Evolutionary conservation across 2,329 filamentous ascomycete genomes (phyloP), one percentile per base, ranked within the genome.

Genomic region (Epichloe glyceriae): DNA sequence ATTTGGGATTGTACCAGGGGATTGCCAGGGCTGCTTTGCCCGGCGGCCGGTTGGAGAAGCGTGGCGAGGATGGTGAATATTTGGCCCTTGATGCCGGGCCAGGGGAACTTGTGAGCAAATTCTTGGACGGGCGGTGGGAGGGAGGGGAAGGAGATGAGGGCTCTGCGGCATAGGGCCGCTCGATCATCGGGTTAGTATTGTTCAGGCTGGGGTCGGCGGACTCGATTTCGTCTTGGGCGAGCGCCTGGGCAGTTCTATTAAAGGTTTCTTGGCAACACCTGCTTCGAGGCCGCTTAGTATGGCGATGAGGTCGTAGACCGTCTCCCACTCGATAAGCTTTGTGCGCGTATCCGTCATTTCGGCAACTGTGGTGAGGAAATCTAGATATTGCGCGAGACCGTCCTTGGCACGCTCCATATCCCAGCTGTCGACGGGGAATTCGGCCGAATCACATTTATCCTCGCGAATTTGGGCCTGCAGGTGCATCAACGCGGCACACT

Each of bases 341-440:
- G 81, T 78, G 55, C 94, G 87, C 73, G 88, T 88, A 47, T 88
- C 84, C 42, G 83, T 77, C 59, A 91, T 85, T 61, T 95, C 90
- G 0, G 88, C 89, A 30, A 95, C 79, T 0, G 93, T 90, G 15
- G 86, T 88, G 50, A 96, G 85, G 64, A 97, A 95, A 59, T 96
- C 90, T 2, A 97, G 79, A 62, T 95, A 95, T 65, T 96, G 90
- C 48, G 90, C 88, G 1, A 97, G 80, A 0, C 91, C 91, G 61
- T 97, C 91, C 64, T 95, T 95, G 52, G 94, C 91, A 14, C 91
- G 82, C 64, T 97, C 91, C 85, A 97, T 95, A 61, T 97, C 91
- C 91, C 91, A 97, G 45, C 89, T 78, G 60, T 97, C 94, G 2
- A 96, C 82, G 0, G 91, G 91, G 60, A 96, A 97, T 61, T 96